A percentile compares a stretch with the other conserved stretches of the same genome.
These are phyloP conservation scores for Anisodus tanguticus DNA, from an alignment of 257 asterid species.

Conservation along the genomic window DNA sequence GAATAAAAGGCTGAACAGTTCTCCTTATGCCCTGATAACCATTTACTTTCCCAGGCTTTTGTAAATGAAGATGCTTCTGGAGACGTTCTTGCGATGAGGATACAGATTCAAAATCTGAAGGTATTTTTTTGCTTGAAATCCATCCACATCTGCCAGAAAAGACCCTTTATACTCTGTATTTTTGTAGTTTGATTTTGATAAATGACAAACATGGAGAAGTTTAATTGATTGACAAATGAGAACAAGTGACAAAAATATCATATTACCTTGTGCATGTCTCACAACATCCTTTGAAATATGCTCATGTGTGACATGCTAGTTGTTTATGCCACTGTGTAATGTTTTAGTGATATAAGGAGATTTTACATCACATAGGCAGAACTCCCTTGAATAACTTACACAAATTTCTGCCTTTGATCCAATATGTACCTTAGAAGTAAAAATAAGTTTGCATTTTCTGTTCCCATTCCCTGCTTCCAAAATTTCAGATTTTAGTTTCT, in stretches of 20 bases:
- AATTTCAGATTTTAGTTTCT: neutral
- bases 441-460: neutral
- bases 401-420: neutral
- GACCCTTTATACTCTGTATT: neutral
- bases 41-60: slow-evolving; percentile 60
- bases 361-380: neutral
- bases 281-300: slow-evolving; percentile 2
- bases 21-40: slow-evolving; percentile 19
- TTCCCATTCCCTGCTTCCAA: neutral
- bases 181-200: slow-evolving; percentile 16
- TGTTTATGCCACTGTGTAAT: slow-evolving; percentile 7
- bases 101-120: slow-evolving; percentile 79
- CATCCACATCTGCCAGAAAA: neutral
- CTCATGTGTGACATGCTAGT: slow-evolving; percentile 3
- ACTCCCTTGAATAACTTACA: neutral
- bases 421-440: neutral
- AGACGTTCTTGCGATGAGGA: slow-evolving; percentile 78
- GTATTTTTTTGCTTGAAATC: slow-evolving; percentile 40
- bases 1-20: slow-evolving; percentile 3
- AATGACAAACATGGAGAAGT: slow-evolving; percentile 18
- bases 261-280: neutral
- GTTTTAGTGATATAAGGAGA: slow-evolving; percentile 2
- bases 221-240: neutral
- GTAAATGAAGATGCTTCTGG: slow-evolving; percentile 90
- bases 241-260: slow-evolving; percentile 7